Evolutionary conservation across 169 alveolate species (phyloP), one percentile per base, ranked within the genome.

Genomic region (Plasmodium inui): DNA sequence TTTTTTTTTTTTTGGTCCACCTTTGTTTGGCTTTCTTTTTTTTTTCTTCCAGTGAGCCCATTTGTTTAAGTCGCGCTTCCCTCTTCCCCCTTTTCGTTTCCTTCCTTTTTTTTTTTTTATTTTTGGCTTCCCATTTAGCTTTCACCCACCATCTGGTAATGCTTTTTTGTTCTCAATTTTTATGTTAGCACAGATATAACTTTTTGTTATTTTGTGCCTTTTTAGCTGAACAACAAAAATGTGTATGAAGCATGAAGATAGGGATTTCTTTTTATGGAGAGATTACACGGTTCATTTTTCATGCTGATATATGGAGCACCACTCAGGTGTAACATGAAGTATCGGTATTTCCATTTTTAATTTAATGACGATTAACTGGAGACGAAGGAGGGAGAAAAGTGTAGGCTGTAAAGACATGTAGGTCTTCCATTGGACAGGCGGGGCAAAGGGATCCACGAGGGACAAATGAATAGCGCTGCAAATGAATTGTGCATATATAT

Each of bases 201-300:
- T 37, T 34, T 76, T 76, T 28, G 19, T 32, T 76, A 30, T 76
- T 76, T 76, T 76, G 61, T 76, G 61, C 61, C 37, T 76, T 76
- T 76, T 76, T 76, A 37, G 19, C 32, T 37, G 26, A 76, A 76
- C 70, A 22, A 72, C 82, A 67, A 67, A 19, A 67, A 67, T 22
- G 37, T 67, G 14, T 67, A 67, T 28, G 76, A 26, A 67, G 37
- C 34, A 26, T 19, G 76, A 5, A 67, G n/a, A 67, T 67, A 14
- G 71, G n/a, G n/a, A 17, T 67, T 67, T 67, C 22, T 67, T 67
- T 22, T 67, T 17, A 50, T 50, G 61, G 22, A 14, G 61, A 12
- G 22, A 50, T 50, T 50, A 50, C 22, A 17, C 14, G 61, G 61
- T 50, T 12, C 19, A 46, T 46, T 46, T 46, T 46, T 46, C 57